phyloP scores from a whole-genome alignment of 106 monocot genomes.

The Acorus gramineus region DNA sequence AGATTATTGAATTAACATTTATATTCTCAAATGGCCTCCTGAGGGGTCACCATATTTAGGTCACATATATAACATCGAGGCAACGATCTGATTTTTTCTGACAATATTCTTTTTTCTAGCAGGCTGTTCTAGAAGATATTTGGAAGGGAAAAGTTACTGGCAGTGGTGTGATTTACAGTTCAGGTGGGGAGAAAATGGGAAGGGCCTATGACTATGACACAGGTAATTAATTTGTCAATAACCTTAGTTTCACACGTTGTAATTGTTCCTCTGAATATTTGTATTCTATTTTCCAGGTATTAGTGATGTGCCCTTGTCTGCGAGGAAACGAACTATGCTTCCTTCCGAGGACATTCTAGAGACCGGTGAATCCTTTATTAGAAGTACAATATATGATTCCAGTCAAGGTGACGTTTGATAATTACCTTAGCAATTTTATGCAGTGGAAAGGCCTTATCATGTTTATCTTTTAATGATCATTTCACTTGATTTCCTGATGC shows the following conservation, averaged over 20 bases:
- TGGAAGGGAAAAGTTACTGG: constrained; percentile 54
- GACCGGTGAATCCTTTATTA: not conserved
- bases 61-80: too few relatives aligned
- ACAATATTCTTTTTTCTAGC: constrained; percentile 3
- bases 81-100: too few relatives aligned
- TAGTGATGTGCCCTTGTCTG: constrained; percentile 2
- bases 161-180: constrained; percentile 30
- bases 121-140: constrained; percentile 71
- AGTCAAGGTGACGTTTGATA: too few relatives aligned
- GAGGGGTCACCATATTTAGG: too few relatives aligned
- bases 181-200: constrained; percentile 7
- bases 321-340: not conserved
- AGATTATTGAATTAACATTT: too few relatives aligned
- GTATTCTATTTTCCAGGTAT: not conserved
- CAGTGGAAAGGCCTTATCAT: too few relatives aligned
- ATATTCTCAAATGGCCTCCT: too few relatives aligned
- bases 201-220: constrained; percentile 8
- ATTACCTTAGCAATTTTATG: too few relatives aligned
- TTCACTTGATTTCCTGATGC: too few relatives aligned
- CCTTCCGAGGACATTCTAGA: too few relatives aligned
- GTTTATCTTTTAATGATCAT: too few relatives aligned
- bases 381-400: not conserved
- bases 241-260: too few relatives aligned
- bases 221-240: constrained; percentile 11
- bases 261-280: not conserved